Percentiles rank a stretch among this genome's conserved stretches.
These are phyloP conservation scores for Microthyrium microscopicum DNA, from an alignment of 2,329 filamentous ascomycete species.

Conservation along the genomic window DNA sequence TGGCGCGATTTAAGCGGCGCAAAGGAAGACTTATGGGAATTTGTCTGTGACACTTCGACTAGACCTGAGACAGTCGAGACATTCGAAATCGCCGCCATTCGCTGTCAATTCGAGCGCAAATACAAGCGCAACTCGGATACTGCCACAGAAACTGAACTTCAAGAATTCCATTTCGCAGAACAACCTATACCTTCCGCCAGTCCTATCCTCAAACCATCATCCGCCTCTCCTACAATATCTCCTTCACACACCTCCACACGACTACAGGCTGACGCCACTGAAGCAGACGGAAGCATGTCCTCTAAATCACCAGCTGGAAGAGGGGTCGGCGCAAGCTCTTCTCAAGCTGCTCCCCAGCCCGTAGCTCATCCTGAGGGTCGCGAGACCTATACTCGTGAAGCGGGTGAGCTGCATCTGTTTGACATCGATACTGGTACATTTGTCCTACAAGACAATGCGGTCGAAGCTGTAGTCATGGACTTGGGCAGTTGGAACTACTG, in stretches of 20 bases:
- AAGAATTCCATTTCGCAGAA: slow-evolving; percentile 65
- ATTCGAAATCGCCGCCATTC: slow-evolving; percentile 67
- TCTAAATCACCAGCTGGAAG: slow-evolving; percentile 16
- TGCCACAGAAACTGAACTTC: slow-evolving; percentile 65
- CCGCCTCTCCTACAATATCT: slow-evolving; percentile 18
- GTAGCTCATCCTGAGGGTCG: slow-evolving; percentile 46
- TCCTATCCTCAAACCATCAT: slow-evolving; percentile 27
- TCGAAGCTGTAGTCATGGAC: slow-evolving; percentile 69
- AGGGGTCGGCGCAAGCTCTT: slow-evolving; percentile 30
- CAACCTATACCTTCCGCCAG: slow-evolving; percentile 43
- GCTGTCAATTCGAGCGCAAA: slow-evolving; percentile 97
- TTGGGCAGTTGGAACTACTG: slow-evolving; percentile 89
- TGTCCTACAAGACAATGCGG: slow-evolving; percentile 55
- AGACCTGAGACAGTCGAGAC: slow-evolving; percentile 54
- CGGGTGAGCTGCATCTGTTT: slow-evolving; percentile 80
- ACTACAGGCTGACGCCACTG: slow-evolving; percentile 11
- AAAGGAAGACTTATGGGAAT: slow-evolving; percentile 89
- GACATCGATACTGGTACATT: slow-evolving; percentile 82
- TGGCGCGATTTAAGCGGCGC: slow-evolving; percentile 95
- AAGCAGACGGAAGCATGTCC: slow-evolving; percentile 16
- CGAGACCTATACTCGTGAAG: slow-evolving; percentile 58
- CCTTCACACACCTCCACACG: slow-evolving; percentile 17
- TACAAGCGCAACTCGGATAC: slow-evolving; percentile 65
- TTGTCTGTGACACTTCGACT: slow-evolving; percentile 71
- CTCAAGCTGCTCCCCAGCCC: slow-evolving; percentile 40